Base-by-base conservation (phyloP, 2,329 filamentous ascomycete species). In the Zymoseptoria ardabiliae region DNA sequence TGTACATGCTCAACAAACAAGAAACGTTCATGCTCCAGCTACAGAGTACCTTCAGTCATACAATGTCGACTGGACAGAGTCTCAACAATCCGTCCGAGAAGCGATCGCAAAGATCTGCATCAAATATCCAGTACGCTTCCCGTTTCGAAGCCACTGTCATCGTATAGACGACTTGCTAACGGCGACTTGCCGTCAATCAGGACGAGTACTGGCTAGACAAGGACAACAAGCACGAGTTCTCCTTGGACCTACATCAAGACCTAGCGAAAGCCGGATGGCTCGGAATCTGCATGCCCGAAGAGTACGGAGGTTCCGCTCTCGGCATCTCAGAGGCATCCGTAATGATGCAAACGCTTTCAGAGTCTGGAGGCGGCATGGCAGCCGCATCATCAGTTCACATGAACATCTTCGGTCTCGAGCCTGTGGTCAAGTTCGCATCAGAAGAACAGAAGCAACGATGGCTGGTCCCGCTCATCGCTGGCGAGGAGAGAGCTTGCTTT, bases 401-500 rank as follows among this genome's bases (percentile, higher is more conserved):
- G 75, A 79, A 79, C 56, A 78, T 79, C 28, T 79, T 79, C 59
- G 77, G 76, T 0, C 64, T 78, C 2, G 75, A 76, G 53, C 77
- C 77, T 0, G 76, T 79, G 0, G 73, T 74, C 11, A 79, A 78
- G 60, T 78, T 76, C 51, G 76, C 73, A 2, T 76, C 68, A 0
- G 71, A 74, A 17, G 75, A 77, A 65, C 77, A 78, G 63, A 76
- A 74, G 63, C 62, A 71, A 50, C 63, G 74, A 1, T 77, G 73
- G 69, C 65, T 78, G 0, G 59, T 63, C 4, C 76, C 76, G 1
- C 60, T 78, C 54, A 76, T 78, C 50, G 68, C 68, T 4, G 76
- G 76, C 4, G 65, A 69, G 30, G 74, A 78, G 58, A 64, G 72
- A 57, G 75, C 76, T 3, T 78, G 76, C 68, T 93, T 93, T 65